A percentile compares a stretch with the other conserved stretches of the same genome.
phyloP scores from a whole-genome alignment of 2,329 filamentous ascomycete species.

The Ilyonectria robusta region DNA sequence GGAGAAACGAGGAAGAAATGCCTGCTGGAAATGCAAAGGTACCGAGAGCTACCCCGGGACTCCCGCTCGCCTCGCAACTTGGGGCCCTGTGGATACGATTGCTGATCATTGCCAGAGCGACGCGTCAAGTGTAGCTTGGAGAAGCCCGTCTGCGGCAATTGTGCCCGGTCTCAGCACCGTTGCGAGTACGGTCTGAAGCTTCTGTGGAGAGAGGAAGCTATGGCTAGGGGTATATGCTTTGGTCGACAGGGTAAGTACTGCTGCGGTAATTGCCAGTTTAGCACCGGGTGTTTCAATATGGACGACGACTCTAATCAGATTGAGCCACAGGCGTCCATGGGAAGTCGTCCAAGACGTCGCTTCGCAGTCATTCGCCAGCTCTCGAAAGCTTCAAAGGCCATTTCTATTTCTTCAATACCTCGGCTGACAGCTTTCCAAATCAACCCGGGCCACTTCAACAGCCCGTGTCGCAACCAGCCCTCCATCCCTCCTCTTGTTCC shows the following conservation, averaged over 20 bases:
- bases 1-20: slow-evolving; percentile 28
- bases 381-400: slow-evolving; percentile 6
- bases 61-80: background rate
- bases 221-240: slow-evolving; percentile 27
- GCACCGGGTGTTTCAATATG: background rate
- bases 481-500: background rate
- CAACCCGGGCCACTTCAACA: background rate
- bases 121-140: slow-evolving; percentile 22
- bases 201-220: slow-evolving; percentile 27
- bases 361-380: slow-evolving; percentile 6
- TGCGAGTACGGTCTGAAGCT: slow-evolving; percentile 26
- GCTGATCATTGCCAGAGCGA: slow-evolving; percentile 13
- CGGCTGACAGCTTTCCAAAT: background rate
- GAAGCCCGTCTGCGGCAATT: slow-evolving; percentile 24
- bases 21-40: slow-evolving; percentile 29
- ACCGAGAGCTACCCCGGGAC: background rate
- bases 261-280: background rate
- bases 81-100: background rate
- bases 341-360: slow-evolving; percentile 11
- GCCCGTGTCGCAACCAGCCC: background rate
- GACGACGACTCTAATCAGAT: background rate
- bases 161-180: slow-evolving; percentile 11
- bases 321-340: slow-evolving; percentile 18
- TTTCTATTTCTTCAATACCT: slow-evolving; percentile 18
- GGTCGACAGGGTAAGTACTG: slow-evolving; percentile 20